Conservation (phyloP, 345 rosid species). For the Acer saccharum region DNA sequence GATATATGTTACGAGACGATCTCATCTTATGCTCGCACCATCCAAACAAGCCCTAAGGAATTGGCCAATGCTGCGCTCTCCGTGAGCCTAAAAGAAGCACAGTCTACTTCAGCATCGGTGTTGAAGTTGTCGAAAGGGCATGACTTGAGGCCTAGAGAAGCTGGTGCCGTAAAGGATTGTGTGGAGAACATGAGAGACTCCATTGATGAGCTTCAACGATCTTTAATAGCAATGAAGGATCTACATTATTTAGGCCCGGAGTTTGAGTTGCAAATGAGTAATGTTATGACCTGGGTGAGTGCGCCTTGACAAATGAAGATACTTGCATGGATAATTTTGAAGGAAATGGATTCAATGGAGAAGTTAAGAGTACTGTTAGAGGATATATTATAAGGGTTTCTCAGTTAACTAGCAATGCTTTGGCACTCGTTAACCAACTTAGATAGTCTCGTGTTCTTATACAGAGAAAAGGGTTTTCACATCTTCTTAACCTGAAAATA, state of each 20-base stretch:
- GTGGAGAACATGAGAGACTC: slow-evolving; percentile 37
- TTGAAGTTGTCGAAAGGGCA: slow-evolving; percentile 10
- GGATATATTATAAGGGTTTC: slow-evolving; percentile 29
- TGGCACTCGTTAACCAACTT: slow-evolving; percentile 35
- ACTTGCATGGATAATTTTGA: slow-evolving; percentile 44
- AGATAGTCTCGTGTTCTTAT: background rate
- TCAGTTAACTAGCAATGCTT: slow-evolving; percentile 45
- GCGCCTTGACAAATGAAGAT: slow-evolving; percentile 52
- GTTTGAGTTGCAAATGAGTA: slow-evolving; percentile 31
- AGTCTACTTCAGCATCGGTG: slow-evolving; percentile 21
- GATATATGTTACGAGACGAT: slow-evolving; percentile 41
- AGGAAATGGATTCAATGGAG: slow-evolving; percentile 23
- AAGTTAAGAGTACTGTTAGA: slow-evolving; percentile 30
- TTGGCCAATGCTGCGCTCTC: slow-evolving; percentile 35
- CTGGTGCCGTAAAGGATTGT: slow-evolving; percentile 38
- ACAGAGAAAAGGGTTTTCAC: too few relatives aligned
- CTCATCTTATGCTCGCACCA: slow-evolving; percentile 29
- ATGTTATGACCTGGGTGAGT: slow-evolving; percentile 50
- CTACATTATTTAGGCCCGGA: slow-evolving; percentile 30
- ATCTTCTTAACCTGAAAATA: too few relatives aligned
- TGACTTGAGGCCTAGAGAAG: slow-evolving; percentile 27
- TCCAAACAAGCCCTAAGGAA: slow-evolving; percentile 28
- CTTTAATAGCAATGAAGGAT: slow-evolving; percentile 35
- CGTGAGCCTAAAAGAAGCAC: slow-evolving; percentile 29
- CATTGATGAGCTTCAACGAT: slow-evolving; percentile 33